phyloP scores from a whole-genome alignment of 2,329 filamentous ascomycete genomes.

The Tricladium varicosporioides region DNA sequence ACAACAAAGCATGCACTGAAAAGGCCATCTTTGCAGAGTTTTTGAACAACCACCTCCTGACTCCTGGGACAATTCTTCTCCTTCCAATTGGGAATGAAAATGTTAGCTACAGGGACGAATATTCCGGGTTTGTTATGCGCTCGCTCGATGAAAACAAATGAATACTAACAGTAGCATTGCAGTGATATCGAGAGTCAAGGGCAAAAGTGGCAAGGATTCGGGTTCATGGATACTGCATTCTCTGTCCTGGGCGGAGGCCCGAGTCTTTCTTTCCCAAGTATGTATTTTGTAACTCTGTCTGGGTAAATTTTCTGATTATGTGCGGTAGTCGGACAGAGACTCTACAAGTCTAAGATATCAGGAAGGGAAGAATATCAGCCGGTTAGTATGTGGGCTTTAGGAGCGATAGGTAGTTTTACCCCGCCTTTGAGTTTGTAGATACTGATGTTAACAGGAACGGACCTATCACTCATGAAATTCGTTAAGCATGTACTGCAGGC shows the following conservation, averaged over 20 bases:
- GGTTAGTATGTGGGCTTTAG: constrained; percentile 3
- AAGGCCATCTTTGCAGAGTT: constrained; percentile 14
- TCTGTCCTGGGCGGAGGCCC: constrained; percentile 21
- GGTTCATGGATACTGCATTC: constrained; percentile 16
- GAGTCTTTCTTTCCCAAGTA: constrained; percentile 22
- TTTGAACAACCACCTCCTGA: constrained; percentile 14
- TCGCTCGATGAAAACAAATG: background rate
- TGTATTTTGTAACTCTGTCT: background rate
- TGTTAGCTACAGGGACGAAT: constrained; percentile 12
- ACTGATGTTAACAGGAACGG: too few species aligned
- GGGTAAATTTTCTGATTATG: background rate
- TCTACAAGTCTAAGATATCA: constrained; percentile 15
- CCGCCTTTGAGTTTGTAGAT: too few species aligned
- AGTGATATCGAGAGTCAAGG: constrained; percentile 7
- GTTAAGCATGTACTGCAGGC: too few species aligned
- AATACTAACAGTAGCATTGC: constrained; percentile 1
- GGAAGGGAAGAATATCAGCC: constrained; percentile 15
- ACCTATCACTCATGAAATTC: too few species aligned
- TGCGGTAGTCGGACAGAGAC: constrained; percentile 17
- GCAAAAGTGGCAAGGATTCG: constrained; percentile 23
- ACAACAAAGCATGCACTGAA: constrained; percentile 6
- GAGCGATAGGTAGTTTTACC: too few species aligned
- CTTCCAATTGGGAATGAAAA: constrained; percentile 13
- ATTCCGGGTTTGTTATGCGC: constrained; percentile 1
- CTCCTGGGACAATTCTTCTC: constrained; percentile 17